Evolutionary conservation across 306 rosid genomes (phyloP).

Genomic region (Lagenaria siceraria): DNA sequence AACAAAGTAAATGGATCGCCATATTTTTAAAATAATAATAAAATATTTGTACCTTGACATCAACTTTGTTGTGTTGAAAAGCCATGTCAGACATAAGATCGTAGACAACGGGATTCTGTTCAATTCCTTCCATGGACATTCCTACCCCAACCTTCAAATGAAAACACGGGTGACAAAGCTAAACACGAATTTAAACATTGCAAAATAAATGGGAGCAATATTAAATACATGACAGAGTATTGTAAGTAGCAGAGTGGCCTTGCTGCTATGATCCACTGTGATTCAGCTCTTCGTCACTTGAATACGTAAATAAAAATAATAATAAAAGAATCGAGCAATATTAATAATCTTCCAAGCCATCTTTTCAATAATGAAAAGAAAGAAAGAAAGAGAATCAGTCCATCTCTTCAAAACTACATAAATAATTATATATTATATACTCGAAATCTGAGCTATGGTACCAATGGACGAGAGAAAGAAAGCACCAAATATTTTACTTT

Average conservation of each 20-base stretch:
- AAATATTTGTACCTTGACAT: conserved; percentile 43
- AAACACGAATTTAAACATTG: background rate
- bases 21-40: background rate
- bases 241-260: background rate
- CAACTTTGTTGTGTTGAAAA: conserved; percentile 49
- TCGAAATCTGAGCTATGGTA: background rate
- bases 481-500: background rate
- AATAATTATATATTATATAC: background rate
- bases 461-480: background rate
- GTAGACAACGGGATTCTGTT: conserved; percentile 78
- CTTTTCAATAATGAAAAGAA: background rate
- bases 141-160: conserved; percentile 76
- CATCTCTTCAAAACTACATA: background rate
- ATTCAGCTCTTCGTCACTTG: no score
- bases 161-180: conserved; percentile 2
- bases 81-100: conserved; percentile 95
- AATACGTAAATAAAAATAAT: no score
- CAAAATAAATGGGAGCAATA: background rate
- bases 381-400: background rate
- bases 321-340: background rate
- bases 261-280: background rate
- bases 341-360: background rate
- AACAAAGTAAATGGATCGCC: background rate
- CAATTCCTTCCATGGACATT: conserved; percentile 94
- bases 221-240: no score